Conservation (phyloP, 2,329 filamentous ascomycete species). For the Cercospora janseana region DNA sequence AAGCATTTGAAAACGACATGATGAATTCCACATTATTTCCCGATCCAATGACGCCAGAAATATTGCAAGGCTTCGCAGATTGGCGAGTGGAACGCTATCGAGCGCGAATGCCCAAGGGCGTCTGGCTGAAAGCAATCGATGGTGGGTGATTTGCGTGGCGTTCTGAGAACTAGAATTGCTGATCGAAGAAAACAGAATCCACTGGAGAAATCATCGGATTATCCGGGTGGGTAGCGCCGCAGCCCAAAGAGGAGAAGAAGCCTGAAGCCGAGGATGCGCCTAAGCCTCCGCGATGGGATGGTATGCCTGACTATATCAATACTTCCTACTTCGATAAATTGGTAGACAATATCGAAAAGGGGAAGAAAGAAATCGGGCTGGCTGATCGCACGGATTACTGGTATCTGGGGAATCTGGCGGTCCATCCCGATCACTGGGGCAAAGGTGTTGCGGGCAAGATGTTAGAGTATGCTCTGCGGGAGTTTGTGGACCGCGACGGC, state of each 20-base stretch:
- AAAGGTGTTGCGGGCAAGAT: conserved; percentile 11
- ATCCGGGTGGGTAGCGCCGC: conserved; percentile 12
- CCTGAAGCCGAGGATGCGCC: no score
- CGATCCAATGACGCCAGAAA: background rate
- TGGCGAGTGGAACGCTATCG: conserved; percentile 1
- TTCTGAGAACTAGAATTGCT: background rate
- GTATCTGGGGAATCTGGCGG: conserved; percentile 11
- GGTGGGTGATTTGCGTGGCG: background rate
- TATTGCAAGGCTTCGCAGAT: background rate
- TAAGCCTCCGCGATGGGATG: conserved; percentile 1
- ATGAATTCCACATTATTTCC: conserved; percentile 2
- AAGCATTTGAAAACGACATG: conserved; percentile 8
- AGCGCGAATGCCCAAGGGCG: no score
- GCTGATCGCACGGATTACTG: conserved; percentile 16
- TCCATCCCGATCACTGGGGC: conserved; percentile 16
- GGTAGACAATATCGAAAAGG: background rate
- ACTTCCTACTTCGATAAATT: background rate
- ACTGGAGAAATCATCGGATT: background rate
- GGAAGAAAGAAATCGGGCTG: conserved; percentile 8
- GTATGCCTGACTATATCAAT: conserved; percentile 10
- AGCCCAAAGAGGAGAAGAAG: background rate
- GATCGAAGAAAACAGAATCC: background rate
- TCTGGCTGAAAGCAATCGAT: background rate
- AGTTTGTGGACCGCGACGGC: conserved; percentile 11
- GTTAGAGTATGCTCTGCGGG: conserved; percentile 4